phyloP scores from a whole-genome alignment of 2,329 filamentous ascomycete species.

The Clonostachys rhizophaga region DNA sequence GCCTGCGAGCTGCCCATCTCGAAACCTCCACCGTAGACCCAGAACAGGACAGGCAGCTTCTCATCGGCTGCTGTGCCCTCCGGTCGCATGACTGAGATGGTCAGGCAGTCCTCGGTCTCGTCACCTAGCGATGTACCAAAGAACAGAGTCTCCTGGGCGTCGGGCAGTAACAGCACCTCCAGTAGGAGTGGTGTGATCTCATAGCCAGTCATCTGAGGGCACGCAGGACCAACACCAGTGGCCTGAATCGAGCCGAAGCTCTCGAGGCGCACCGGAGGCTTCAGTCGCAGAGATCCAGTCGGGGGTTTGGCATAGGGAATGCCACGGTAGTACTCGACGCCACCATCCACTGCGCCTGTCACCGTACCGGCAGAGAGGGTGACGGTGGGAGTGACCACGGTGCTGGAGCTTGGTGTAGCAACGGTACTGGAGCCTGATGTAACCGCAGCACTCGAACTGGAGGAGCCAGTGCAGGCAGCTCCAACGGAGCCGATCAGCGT shows the following conservation, averaged over 20 bases:
- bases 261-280: conserved; percentile 57
- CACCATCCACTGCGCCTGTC: neutral
- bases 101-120: conserved; percentile 47
- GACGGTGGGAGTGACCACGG: too few relatives aligned
- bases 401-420: too few relatives aligned
- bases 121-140: conserved; percentile 9
- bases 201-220: conserved; percentile 57
- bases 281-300: conserved; percentile 60
- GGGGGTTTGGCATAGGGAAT: conserved; percentile 74
- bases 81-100: conserved; percentile 41
- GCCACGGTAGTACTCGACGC: conserved; percentile 65
- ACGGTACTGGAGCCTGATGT: too few relatives aligned
- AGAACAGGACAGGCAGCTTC: conserved; percentile 50
- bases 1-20: conserved; percentile 15
- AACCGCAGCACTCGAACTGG: too few relatives aligned
- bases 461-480: too few relatives aligned
- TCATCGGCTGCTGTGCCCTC: conserved; percentile 28
- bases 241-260: conserved; percentile 58
- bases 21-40: conserved; percentile 53
- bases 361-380: too few relatives aligned
- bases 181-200: conserved; percentile 20
- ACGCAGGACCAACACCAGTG: conserved; percentile 53
- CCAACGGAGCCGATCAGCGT: too few relatives aligned
- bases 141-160: too few relatives aligned
- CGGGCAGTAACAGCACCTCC: too few relatives aligned